Evolutionary conservation across 2,329 filamentous ascomycete genomes (phyloP).

Genomic region (Zymoseptoria crescenta): DNA sequence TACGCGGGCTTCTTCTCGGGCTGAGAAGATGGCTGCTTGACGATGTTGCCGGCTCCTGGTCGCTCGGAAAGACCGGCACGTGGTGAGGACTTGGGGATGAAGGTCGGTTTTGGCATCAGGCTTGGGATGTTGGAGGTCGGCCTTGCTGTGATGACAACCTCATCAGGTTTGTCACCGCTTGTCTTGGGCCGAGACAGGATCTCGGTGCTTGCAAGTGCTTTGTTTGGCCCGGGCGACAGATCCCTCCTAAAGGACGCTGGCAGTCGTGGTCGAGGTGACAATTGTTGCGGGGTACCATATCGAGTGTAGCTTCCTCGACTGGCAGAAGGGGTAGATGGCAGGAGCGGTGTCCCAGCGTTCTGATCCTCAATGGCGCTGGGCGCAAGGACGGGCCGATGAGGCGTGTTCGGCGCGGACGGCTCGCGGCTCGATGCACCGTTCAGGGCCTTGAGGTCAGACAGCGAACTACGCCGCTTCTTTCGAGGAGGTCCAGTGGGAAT

Average conservation of each 20-base stretch:
- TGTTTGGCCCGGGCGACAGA: slow-evolving; percentile 31
- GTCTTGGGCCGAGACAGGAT: slow-evolving; percentile 23
- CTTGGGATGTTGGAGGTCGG: slow-evolving; percentile 45
- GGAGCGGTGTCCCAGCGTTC: slow-evolving; percentile 32
- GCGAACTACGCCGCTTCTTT: slow-evolving; percentile 82
- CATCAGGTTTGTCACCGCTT: slow-evolving; percentile 18
- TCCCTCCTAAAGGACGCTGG: slow-evolving; percentile 37
- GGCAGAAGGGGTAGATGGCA: slow-evolving; percentile 21
- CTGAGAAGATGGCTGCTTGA: slow-evolving; percentile 54
- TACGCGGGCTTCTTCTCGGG: slow-evolving; percentile 20
- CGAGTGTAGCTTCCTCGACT: slow-evolving; percentile 29
- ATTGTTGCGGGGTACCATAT: slow-evolving; percentile 34
- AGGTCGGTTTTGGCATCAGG: slow-evolving; percentile 30
- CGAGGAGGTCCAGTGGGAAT: slow-evolving; percentile 41
- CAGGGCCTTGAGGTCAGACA: slow-evolving; percentile 72
- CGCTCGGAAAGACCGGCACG: slow-evolving; percentile 45
- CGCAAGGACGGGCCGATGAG: slow-evolving; percentile 13
- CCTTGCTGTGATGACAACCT: slow-evolving; percentile 21
- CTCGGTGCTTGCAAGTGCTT: slow-evolving; percentile 10
- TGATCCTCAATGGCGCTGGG: slow-evolving; percentile 17
- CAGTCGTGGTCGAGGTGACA: slow-evolving; percentile 27
- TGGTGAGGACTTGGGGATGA: slow-evolving; percentile 27
- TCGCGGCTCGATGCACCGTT: slow-evolving; percentile 40
- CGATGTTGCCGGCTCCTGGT: slow-evolving; percentile 42
- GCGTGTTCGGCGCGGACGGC: slow-evolving; percentile 16